Evolutionary conservation across 1,284 basidiomycete genomes (phyloP).

Genomic region (Schizopora paradoxa): DNA sequence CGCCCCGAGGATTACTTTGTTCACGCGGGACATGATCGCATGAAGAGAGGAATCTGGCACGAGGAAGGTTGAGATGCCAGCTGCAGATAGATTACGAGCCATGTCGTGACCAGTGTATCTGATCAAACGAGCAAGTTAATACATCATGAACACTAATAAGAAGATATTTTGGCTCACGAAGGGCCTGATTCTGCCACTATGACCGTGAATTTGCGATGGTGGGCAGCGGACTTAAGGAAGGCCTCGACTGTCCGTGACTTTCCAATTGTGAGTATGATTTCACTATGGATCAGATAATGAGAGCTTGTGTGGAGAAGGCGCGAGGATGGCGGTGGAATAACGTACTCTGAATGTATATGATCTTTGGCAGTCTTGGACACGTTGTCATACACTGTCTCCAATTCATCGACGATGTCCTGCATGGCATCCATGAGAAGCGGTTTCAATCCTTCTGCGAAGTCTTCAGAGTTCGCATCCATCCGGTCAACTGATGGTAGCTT

Average conservation of each 20-base stretch:
- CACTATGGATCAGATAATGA: conserved; percentile 42
- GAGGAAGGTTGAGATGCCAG: conserved; percentile 88
- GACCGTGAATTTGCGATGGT: conserved; percentile 91
- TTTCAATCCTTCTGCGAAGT: conserved; percentile 66
- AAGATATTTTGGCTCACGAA: conserved; percentile 48
- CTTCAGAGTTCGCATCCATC: conserved; percentile 56
- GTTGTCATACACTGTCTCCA: conserved; percentile 94
- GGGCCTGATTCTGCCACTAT: conserved; percentile 95
- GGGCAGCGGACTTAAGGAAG: conserved; percentile 87
- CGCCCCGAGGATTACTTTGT: conserved; percentile 92
- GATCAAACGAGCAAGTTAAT: conserved; percentile 9
- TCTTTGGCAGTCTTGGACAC: conserved; percentile 93
- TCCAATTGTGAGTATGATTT: conserved; percentile 96
- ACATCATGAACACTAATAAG: not conserved
- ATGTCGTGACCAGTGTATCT: conserved; percentile 85
- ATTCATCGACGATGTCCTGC: conserved; percentile 90
- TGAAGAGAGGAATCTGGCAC: conserved; percentile 95
- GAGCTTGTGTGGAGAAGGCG: not conserved
- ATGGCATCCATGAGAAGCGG: conserved; percentile 87
- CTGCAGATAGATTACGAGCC: conserved; percentile 72
- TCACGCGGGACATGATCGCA: conserved; percentile 94
- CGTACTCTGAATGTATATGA: conserved; percentile 95
- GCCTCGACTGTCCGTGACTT: conserved; percentile 91
- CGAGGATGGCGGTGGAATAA: conserved; percentile 15
- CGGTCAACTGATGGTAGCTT: conserved; percentile 35